These are phyloP conservation scores for Sugiyamaella lignohabitans DNA, from an alignment of 805 yeast genomes.

Conservation along the genomic window DNA sequence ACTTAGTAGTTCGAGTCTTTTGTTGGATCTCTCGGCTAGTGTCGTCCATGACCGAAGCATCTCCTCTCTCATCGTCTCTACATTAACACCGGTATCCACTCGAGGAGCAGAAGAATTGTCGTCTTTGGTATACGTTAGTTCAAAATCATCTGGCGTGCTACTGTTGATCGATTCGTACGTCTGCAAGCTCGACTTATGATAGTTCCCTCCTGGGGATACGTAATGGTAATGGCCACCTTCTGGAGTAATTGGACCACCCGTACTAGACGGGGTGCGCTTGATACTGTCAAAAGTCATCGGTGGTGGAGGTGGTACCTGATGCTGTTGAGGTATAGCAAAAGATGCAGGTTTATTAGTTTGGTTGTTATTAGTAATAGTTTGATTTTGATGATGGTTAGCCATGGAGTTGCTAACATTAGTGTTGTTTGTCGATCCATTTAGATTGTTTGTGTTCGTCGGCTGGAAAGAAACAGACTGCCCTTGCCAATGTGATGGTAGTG, in stretches of 20 bases:
- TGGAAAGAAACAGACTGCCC: too few species aligned
- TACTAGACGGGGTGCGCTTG: not conserved
- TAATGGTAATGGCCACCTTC: not conserved
- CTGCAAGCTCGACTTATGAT: not conserved
- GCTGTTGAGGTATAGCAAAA: too few species aligned
- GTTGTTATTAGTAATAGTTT: not conserved
- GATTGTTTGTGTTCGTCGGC: not conserved
- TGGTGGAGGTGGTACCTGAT: too few species aligned
- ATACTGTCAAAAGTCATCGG: too few species aligned
- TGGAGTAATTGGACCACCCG: not conserved
- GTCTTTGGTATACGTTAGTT: not conserved
- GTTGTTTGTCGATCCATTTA: too few species aligned
- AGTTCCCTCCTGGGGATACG: not conserved
- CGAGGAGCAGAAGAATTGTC: not conserved
- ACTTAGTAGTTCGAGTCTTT: conserved; percentile 14
- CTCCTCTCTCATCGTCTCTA: conserved; percentile 16
- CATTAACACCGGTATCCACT: conserved; percentile 10
- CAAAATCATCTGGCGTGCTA: conserved; percentile 18
- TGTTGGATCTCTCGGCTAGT: conserved; percentile 9
- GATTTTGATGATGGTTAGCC: not conserved
- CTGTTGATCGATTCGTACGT: conserved; percentile 15
- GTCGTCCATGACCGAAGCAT: conserved; percentile 18
- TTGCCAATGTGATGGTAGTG: too few species aligned
- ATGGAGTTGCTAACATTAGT: not conserved
- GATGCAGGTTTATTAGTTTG: not conserved